phyloP scores from a whole-genome alignment of 148 eudicot species.

The Camellia granthamiana region DNA sequence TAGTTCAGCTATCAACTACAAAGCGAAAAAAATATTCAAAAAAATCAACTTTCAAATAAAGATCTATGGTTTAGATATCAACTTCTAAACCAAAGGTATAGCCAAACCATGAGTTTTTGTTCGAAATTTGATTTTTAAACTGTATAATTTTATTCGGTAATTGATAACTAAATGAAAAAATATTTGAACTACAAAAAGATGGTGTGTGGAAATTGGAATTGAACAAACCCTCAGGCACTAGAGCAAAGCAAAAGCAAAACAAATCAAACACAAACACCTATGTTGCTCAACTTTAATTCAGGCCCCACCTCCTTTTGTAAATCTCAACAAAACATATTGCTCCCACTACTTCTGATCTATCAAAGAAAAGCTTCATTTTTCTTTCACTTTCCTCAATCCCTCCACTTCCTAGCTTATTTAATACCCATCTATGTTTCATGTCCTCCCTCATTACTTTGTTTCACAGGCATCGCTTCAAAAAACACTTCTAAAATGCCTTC shows the following conservation, averaged over 20 bases:
- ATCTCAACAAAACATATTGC: conserved; percentile 37
- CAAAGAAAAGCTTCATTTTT: conserved; percentile 27
- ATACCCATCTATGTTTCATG: conserved; percentile 4
- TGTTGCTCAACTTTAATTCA: conserved; percentile 19
- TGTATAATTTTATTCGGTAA: too few species aligned
- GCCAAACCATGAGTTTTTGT: too few species aligned
- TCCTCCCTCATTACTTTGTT: conserved; percentile 1
- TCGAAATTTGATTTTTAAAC: too few species aligned
- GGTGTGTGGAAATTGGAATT: too few species aligned
- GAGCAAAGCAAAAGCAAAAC: neutral
- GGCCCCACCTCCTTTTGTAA: conserved; percentile 33
- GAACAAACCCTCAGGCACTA: too few species aligned
- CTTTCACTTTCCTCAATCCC: conserved; percentile 21
- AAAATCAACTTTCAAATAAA: too few species aligned
- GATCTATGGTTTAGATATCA: too few species aligned
- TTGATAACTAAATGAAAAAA: too few species aligned
- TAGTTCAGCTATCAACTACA: too few species aligned
- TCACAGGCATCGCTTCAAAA: neutral
- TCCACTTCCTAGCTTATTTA: conserved; percentile 14
- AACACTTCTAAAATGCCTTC: conserved; percentile 15
- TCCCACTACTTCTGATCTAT: conserved; percentile 33
- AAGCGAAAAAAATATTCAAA: too few species aligned
- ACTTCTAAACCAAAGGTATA: too few species aligned
- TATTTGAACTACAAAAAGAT: too few species aligned
- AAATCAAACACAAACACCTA: conserved; percentile 33